Conservation (phyloP, 257 asterid species). For the Dorcoceras hygrometricum region DNA sequence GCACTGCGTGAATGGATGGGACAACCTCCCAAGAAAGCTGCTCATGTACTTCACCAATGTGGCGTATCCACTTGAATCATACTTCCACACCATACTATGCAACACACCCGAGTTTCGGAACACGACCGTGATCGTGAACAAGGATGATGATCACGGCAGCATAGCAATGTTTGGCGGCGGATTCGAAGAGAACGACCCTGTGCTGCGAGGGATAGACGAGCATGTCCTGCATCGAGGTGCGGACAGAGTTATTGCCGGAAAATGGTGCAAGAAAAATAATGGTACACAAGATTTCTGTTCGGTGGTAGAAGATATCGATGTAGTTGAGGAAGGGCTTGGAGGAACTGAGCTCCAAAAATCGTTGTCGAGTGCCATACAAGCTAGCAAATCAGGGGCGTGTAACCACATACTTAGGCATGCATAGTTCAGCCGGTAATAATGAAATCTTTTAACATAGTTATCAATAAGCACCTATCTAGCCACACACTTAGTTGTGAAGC, state of each 20-base stretch:
- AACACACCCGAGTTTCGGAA: conserved; percentile 44
- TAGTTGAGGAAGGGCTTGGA: conserved; percentile 26
- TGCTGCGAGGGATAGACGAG: conserved; percentile 40
- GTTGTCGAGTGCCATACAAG: conserved; percentile 25
- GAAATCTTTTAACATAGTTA: background rate
- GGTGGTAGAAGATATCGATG: conserved; percentile 38
- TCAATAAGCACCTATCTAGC: no score
- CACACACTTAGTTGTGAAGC: no score
- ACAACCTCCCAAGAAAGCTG: conserved; percentile 56
- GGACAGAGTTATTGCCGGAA: conserved; percentile 34
- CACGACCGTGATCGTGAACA: conserved; percentile 27
- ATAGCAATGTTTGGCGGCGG: conserved; percentile 36
- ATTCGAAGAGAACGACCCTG: conserved; percentile 29
- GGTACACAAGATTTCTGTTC: conserved; percentile 28
- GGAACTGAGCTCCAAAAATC: conserved; percentile 33
- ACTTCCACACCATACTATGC: conserved; percentile 62
- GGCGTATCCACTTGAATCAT: conserved; percentile 43
- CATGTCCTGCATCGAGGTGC: conserved; percentile 29
- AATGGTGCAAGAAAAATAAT: conserved; percentile 40
- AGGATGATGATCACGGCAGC: conserved; percentile 1
- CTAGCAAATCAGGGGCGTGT: conserved; percentile 20
- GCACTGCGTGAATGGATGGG: conserved; percentile 50
- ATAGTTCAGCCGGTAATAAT: conserved; percentile 13
- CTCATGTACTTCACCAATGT: conserved; percentile 59
- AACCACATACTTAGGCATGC: conserved; percentile 18